Conservation (phyloP, 1,284 basidiomycete species). For the Amylostereum areolatum region DNA sequence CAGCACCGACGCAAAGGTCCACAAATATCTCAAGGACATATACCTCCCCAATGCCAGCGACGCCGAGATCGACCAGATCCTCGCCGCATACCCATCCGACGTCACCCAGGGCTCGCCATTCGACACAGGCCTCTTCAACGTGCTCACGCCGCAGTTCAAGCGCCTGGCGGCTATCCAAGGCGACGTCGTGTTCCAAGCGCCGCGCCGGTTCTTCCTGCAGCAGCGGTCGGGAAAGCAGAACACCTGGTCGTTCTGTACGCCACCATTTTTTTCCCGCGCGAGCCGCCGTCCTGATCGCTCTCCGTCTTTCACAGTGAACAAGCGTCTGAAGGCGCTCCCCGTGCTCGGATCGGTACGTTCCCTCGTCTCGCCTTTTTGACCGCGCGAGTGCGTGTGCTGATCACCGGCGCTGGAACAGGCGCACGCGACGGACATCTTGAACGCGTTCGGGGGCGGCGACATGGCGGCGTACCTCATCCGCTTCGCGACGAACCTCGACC, state of each 20-base stretch:
- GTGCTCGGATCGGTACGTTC: conserved; percentile 36
- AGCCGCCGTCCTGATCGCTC: background rate
- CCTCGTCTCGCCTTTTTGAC: background rate
- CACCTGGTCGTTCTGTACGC: conserved; percentile 43
- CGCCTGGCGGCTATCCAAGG: conserved; percentile 46
- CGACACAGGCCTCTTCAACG: conserved; percentile 37
- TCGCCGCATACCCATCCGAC: conserved; percentile 36
- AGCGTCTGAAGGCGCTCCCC: conserved; percentile 36
- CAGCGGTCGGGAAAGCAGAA: conserved; percentile 34
- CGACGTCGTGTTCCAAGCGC: conserved; percentile 49
- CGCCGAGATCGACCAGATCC: conserved; percentile 25
- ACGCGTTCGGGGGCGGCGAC: conserved; percentile 11
- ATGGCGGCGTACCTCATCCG: conserved; percentile 2
- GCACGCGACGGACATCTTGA: conserved; percentile 34
- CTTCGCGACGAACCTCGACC: conserved; percentile 37
- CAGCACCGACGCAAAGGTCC: conserved; percentile 31
- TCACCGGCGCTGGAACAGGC: conserved; percentile 9
- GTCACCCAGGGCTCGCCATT: conserved; percentile 46
- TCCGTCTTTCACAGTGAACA: conserved; percentile 28
- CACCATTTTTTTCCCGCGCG: background rate
- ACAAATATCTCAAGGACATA: conserved; percentile 27
- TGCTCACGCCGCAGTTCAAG: conserved; percentile 45
- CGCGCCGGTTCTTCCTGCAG: conserved; percentile 45
- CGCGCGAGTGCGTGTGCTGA: background rate
- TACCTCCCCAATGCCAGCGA: conserved; percentile 26